phyloP scores from a whole-genome alignment of 164 flowering plant species.

The Umbellularia californica region DNA sequence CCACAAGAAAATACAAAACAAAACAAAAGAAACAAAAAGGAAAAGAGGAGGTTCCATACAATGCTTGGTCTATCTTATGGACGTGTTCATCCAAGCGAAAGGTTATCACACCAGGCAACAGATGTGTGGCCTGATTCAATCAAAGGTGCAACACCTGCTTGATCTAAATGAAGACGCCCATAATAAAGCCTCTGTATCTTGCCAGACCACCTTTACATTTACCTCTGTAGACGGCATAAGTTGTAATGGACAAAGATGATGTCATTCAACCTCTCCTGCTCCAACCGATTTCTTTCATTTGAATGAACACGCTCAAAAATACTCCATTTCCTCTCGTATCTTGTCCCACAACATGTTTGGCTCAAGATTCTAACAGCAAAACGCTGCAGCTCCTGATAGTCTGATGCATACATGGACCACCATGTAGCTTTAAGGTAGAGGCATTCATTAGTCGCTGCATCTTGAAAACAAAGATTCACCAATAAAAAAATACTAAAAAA shows the following conservation, averaged over 20 bases:
- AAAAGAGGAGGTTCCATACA: not conserved
- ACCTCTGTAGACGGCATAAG: conserved; percentile 44
- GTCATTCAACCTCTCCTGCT: conserved; percentile 55
- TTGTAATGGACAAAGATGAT: conserved; percentile 68
- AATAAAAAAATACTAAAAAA: too few relatives aligned
- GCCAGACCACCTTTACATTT: not conserved
- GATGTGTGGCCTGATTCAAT: not conserved
- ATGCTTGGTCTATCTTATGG: not conserved
- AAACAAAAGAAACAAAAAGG: not conserved
- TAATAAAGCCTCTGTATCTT: not conserved
- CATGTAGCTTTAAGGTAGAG: conserved; percentile 33
- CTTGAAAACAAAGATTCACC: not conserved
- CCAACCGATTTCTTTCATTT: conserved; percentile 41
- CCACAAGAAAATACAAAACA: not conserved
- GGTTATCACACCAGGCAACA: not conserved
- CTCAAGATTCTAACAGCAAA: conserved; percentile 76
- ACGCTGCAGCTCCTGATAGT: conserved; percentile 53
- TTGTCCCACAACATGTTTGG: conserved; percentile 71
- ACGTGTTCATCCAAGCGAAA: not conserved
- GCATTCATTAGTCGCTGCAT: not conserved
- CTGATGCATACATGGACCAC: conserved; percentile 43
- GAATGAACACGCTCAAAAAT: conserved; percentile 44
- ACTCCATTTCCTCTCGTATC: conserved; percentile 70
- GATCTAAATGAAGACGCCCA: not conserved
- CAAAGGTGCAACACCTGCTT: not conserved